phyloP scores from a whole-genome alignment of 164 flowering plant species.

The Magnolia kwangsiensis region DNA sequence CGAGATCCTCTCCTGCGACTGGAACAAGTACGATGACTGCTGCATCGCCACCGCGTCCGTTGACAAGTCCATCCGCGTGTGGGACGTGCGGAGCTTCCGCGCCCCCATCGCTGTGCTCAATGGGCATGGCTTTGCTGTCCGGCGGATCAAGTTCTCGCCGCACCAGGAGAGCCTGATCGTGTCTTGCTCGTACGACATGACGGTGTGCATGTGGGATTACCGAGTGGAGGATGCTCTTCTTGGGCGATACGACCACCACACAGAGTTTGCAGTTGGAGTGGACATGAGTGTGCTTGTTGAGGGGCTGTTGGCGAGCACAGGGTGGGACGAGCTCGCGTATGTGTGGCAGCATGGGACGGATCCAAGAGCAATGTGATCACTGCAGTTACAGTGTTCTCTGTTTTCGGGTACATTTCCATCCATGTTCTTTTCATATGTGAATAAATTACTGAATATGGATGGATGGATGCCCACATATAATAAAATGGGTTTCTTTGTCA shows the following conservation, averaged over 20 bases:
- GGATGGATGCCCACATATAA: background rate
- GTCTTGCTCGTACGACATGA: slow-evolving; percentile 92
- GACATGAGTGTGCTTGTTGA: slow-evolving; percentile 98
- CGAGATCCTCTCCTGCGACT: slow-evolving; percentile 78
- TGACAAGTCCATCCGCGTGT: slow-evolving; percentile 73
- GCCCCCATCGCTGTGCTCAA: slow-evolving; percentile 13
- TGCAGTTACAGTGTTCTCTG: background rate
- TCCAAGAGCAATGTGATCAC: slow-evolving; percentile 51
- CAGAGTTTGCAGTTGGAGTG: slow-evolving; percentile 91
- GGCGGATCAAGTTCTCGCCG: slow-evolving; percentile 85
- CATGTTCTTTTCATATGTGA: background rate
- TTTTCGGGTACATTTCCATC: background rate
- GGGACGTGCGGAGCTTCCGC: slow-evolving; percentile 71
- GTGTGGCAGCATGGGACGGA: slow-evolving; percentile 97
- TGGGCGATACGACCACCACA: slow-evolving; percentile 87
- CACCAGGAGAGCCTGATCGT: slow-evolving; percentile 53
- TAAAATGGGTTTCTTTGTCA: background rate
- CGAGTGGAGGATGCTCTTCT: slow-evolving; percentile 79
- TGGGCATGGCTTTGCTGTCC: slow-evolving; percentile 69
- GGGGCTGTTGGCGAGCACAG: slow-evolving; percentile 87
- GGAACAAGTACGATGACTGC: slow-evolving; percentile 92
- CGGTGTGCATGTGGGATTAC: slow-evolving; percentile 87
- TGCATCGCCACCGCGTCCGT: slow-evolving; percentile 66
- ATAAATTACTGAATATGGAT: background rate
- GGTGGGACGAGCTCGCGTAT: slow-evolving; percentile 94